Evolutionary conservation across 352 stramenopile genomes (phyloP), one percentile per base, ranked within the genome.

Genomic region (Aphanomyces invadans): DNA sequence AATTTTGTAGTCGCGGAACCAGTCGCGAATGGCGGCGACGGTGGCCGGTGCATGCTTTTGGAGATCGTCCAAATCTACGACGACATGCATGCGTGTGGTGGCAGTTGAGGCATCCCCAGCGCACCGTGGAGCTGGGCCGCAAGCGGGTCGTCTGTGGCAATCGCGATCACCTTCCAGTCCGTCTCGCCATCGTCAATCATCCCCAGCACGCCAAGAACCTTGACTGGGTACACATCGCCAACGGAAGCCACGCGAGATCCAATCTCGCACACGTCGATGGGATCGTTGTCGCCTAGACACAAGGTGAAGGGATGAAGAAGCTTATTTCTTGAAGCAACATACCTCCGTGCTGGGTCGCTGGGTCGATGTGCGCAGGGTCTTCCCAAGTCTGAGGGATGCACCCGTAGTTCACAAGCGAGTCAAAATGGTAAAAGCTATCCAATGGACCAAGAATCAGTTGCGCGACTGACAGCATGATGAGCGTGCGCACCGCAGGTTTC

Each of bases 1-100:
- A 64, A 98, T 98, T 82, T 99, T 99, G 86, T 99, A 99, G 92
- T 98, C 98, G 53, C 96, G 83, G 81, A 99, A 98, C 97, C 97
- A 99, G 73, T 95, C 90, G 69, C 96, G 81, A 53, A 97, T 90
- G 21, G 81, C 62, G 3, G 73, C 53, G 26, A 97, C 77, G 15
- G 80, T 72, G 69, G 95, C 86, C 36, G 79, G 87, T 68, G 93
- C 75, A n/a, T 87, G 77, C 53, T 89, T 70, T 25, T 76, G 75
- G 33, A 84, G 85, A 71, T 91, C 82, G 46, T 73, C 71, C 2
- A 93, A 73, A 56, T 94, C 46, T 60, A 45, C 3, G 25, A 64
- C 32, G 36, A 33, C 65, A 39, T 44, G 88, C 83, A 9, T 26
- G 19, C n/a, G n/a, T n/a, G n/a, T n/a, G 15, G 4, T 26, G 44